Percentiles rank a stretch among this genome's conserved stretches.
These are phyloP conservation scores for Diaporthe ilicicola DNA, from an alignment of 2,329 filamentous ascomycete genomes.

Conservation along the genomic window DNA sequence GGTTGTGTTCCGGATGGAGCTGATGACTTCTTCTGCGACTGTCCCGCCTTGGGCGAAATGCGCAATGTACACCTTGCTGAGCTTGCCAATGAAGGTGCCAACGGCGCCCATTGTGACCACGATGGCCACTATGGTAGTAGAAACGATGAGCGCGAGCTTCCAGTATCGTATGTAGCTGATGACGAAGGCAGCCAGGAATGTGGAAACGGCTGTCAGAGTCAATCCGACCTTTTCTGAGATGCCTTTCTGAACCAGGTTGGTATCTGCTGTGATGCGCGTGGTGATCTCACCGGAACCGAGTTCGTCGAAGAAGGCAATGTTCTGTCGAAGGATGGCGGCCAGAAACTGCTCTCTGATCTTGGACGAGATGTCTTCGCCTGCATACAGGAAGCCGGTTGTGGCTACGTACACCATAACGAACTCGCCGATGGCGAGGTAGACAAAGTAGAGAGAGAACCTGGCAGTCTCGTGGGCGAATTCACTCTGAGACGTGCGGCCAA, in stretches of 20 bases:
- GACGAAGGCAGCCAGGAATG: neutral
- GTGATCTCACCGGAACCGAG: neutral
- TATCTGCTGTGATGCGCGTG: neutral
- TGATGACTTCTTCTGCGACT: conserved; percentile 92
- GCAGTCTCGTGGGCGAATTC: too few species aligned
- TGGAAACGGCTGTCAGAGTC: neutral
- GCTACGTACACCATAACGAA: neutral
- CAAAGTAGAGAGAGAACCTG: neutral
- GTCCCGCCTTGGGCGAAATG: too few species aligned
- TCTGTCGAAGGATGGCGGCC: neutral
- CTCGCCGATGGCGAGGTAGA: neutral
- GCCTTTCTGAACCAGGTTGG: neutral
- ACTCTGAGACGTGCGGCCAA: too few species aligned
- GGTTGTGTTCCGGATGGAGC: conserved; percentile 88
- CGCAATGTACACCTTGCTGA: too few species aligned
- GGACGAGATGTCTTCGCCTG: neutral
- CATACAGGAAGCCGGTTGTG: neutral
- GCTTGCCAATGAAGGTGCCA: too few species aligned
- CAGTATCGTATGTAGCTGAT: neutral
- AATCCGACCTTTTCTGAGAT: neutral
- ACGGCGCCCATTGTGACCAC: too few species aligned
- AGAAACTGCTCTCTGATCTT: neutral
- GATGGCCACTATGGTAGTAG: too few species aligned
- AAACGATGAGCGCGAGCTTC: neutral
- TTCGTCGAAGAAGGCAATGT: neutral